Evolutionary conservation across 2,329 filamentous ascomycete genomes (phyloP).

Genomic region (Paracoccidioides brasiliensis): DNA sequence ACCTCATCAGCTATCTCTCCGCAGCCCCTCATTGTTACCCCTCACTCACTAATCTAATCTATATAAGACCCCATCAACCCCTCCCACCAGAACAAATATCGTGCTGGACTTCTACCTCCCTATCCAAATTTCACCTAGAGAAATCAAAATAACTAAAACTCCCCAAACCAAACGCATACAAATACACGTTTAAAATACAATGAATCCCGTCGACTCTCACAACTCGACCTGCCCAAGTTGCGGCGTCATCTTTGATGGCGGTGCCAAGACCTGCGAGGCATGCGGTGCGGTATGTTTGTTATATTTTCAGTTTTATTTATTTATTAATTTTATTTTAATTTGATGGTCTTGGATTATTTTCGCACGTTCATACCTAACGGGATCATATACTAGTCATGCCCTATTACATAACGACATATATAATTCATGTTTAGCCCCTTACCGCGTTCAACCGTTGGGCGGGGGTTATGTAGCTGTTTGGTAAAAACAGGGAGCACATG

Average conservation of each 20-base stretch:
- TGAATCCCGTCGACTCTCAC: not conserved
- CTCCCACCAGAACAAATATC: not conserved
- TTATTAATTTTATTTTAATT: not conserved
- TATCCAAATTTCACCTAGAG: not conserved
- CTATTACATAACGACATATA: too few species aligned
- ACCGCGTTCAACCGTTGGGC: too few species aligned
- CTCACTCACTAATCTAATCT: not conserved
- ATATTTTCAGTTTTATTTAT: not conserved
- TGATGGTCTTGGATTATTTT: not conserved
- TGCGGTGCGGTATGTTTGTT: not conserved
- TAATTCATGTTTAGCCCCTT: too few species aligned
- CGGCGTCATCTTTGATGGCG: not conserved
- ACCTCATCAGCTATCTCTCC: not conserved
- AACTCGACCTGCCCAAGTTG: not conserved
- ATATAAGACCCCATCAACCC: not conserved
- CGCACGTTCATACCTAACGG: too few species aligned
- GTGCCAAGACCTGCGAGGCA: not conserved
- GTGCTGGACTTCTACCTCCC: not conserved
- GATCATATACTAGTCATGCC: too few species aligned
- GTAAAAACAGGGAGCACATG: too few species aligned
- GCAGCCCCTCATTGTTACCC: not conserved
- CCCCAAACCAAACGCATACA: not conserved
- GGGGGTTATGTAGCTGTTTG: too few species aligned
- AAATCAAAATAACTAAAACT: not conserved
- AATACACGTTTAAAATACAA: not conserved